Evolutionary conservation across 306 rosid species (phyloP).

Genomic region (Vigna trinervia): DNA sequence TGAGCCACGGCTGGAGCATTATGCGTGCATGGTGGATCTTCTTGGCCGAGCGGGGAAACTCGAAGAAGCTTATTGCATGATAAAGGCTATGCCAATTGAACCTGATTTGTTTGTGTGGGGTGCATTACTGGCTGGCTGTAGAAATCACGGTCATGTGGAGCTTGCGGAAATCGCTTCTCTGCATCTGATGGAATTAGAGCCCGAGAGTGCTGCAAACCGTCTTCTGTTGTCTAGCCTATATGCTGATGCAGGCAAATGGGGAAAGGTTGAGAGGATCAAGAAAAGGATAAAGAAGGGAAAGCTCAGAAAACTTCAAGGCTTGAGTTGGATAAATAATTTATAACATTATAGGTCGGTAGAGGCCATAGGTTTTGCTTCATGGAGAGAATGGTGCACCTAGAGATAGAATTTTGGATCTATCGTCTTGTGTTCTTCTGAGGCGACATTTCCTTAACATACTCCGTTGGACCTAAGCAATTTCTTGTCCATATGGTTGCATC

Average conservation of each 20-base stretch:
- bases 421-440: background rate
- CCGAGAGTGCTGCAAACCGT: constrained; percentile 77
- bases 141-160: constrained; percentile 70
- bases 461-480: constrained; percentile 15
- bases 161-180: constrained; percentile 79
- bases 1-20: constrained; percentile 82
- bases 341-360: constrained; percentile 35
- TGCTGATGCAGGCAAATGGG: constrained; percentile 84
- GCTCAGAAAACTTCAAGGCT: constrained; percentile 66
- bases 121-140: constrained; percentile 82
- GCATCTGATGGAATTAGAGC: constrained; percentile 77
- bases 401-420: background rate
- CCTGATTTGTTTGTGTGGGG: constrained; percentile 96
- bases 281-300: constrained; percentile 67
- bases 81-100: constrained; percentile 72
- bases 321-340: constrained; percentile 80
- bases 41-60: constrained; percentile 77
- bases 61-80: constrained; percentile 62
- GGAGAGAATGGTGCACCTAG: background rate
- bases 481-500: background rate
- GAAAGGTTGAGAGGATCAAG: constrained; percentile 71
- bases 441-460: constrained; percentile 1
- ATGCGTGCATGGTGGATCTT: constrained; percentile 86
- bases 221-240: constrained; percentile 68
- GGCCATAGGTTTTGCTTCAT: constrained; percentile 23